phyloP scores from a whole-genome alignment of 176 grass and related monocot species.

The Otatea glauca region DNA sequence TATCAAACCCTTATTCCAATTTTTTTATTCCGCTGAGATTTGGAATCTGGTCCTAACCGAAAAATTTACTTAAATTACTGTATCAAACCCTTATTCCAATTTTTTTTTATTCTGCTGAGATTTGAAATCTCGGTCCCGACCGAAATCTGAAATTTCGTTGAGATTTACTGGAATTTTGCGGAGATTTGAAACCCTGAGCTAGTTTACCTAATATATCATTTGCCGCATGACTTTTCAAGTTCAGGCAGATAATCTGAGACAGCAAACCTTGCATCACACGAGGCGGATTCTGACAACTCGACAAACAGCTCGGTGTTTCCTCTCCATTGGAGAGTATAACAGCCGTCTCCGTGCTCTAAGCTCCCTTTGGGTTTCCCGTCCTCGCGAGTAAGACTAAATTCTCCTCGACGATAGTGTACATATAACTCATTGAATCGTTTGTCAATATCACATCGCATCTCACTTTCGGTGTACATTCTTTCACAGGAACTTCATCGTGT shows the following conservation, averaged over 20 bases:
- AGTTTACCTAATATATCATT: not conserved
- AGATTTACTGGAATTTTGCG: too few relatives aligned
- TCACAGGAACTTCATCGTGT: constrained; percentile 40
- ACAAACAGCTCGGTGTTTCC: constrained; percentile 74
- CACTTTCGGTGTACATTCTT: not conserved
- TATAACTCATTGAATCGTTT: not conserved
- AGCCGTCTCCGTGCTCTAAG: constrained; percentile 87
- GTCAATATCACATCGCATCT: not conserved
- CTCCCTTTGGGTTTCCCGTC: constrained; percentile 79
- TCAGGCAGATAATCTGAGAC: constrained; percentile 89
- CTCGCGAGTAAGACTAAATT: constrained; percentile 62
- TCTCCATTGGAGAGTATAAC: constrained; percentile 84
- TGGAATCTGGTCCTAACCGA: too few relatives aligned
- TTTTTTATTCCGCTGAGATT: too few relatives aligned
- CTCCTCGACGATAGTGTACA: not conserved
- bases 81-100: too few relatives aligned
- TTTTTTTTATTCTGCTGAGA: too few relatives aligned
- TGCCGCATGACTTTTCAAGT: not conserved
- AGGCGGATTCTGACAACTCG: constrained; percentile 65
- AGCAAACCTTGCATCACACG: constrained; percentile 81
- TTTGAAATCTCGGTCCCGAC: too few relatives aligned
- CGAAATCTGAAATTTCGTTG: too few relatives aligned
- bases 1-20: too few relatives aligned
- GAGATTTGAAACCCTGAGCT: too few relatives aligned
- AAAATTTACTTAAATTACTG: too few relatives aligned